phyloP scores from a whole-genome alignment of 805 yeast genomes.

The Wickerhamiella lipophila region DNA sequence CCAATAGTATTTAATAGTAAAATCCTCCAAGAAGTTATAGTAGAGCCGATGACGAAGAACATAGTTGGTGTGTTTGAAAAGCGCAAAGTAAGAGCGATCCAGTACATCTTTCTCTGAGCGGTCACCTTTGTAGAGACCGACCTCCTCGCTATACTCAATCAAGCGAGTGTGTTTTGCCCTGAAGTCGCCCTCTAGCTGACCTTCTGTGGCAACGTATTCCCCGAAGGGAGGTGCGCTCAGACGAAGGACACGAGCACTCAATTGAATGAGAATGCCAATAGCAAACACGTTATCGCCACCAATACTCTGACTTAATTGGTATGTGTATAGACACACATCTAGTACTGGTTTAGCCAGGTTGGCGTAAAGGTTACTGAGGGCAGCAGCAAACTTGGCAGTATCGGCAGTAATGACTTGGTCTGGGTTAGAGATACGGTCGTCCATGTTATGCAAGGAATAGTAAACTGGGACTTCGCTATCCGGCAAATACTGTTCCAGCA shows the following conservation, averaged over 20 bases:
- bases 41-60: conserved; percentile 61
- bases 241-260: conserved; percentile 60
- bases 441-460: conserved; percentile 56
- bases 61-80: conserved; percentile 63
- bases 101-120: conserved; percentile 60
- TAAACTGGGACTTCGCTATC: conserved; percentile 53
- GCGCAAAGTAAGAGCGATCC: conserved; percentile 68
- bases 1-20: conserved; percentile 83
- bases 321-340: conserved; percentile 68
- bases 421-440: conserved; percentile 50
- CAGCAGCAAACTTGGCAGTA: conserved; percentile 56
- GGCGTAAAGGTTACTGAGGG: conserved; percentile 63
- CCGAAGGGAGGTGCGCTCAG: conserved; percentile 86
- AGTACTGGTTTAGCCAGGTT: conserved; percentile 73
- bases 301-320: conserved; percentile 44
- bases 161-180: conserved; percentile 72
- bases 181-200: conserved; percentile 72
- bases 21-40: conserved; percentile 76
- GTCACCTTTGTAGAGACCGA: conserved; percentile 76
- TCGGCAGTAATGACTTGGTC: conserved; percentile 77
- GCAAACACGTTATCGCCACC: conserved; percentile 60
- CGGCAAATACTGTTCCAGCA: conserved; percentile 63
- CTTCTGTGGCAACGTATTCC: conserved; percentile 58
- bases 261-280: conserved; percentile 66
- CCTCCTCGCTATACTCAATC: conserved; percentile 69